Evolutionary conservation across 2,329 filamentous ascomycete genomes (phyloP).

Genomic region (Sporothrix brasiliensis): DNA sequence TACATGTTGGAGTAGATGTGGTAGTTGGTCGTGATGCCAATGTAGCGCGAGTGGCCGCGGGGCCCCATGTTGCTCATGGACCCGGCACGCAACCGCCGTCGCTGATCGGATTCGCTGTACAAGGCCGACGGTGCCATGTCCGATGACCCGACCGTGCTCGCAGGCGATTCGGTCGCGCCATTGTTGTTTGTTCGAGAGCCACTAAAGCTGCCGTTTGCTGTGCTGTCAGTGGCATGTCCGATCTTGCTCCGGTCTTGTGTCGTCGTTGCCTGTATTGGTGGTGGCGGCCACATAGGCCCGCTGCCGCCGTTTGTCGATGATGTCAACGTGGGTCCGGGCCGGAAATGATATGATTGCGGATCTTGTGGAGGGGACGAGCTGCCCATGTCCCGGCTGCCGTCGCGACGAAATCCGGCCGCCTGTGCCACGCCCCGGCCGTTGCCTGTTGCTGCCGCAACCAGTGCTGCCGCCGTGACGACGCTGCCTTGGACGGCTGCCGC

Average conservation of each 20-base stretch:
- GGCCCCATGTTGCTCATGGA: slow-evolving; percentile 19
- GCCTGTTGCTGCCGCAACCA: slow-evolving; percentile 24
- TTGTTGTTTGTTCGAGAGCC: slow-evolving; percentile 4
- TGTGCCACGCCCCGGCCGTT: slow-evolving; percentile 7
- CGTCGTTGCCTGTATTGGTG: not conserved
- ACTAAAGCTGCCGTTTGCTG: not conserved
- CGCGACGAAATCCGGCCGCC: not conserved
- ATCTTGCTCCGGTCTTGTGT: not conserved
- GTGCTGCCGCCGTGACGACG: slow-evolving; percentile 20
- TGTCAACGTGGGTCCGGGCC: not conserved
- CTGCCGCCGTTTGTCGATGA: slow-evolving; percentile 3
- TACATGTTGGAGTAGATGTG: slow-evolving; percentile 33
- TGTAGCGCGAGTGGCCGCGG: slow-evolving; percentile 30
- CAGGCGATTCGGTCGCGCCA: slow-evolving; percentile 18
- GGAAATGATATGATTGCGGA: not conserved
- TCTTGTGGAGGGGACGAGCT: slow-evolving; percentile 14
- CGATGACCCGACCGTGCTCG: slow-evolving; percentile 20
- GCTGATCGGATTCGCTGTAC: slow-evolving; percentile 16
- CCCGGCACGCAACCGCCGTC: slow-evolving; percentile 16
- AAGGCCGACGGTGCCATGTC: slow-evolving; percentile 11
- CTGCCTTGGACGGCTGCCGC: slow-evolving; percentile 22
- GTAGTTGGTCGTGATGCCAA: slow-evolving; percentile 33
- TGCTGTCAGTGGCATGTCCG: not conserved
- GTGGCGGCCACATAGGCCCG: slow-evolving; percentile 14
- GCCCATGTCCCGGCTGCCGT: slow-evolving; percentile 1